Conservation (phyloP, 805 yeast genomes). For the Suhomyces prunicola region DNA sequence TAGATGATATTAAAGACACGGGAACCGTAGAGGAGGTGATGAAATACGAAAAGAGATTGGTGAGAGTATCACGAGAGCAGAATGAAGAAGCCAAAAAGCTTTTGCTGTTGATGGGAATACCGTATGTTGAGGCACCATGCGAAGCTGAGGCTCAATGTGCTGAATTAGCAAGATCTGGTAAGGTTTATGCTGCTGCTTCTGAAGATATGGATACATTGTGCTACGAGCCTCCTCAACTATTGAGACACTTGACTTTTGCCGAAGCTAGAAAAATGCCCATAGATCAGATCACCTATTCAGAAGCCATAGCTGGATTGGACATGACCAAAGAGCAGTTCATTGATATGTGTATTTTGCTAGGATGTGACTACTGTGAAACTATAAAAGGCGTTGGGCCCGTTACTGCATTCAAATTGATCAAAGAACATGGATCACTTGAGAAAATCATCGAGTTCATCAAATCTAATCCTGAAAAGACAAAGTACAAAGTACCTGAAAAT, state of each 20-base stretch:
- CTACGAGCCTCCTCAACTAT: conserved; percentile 76
- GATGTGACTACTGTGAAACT: conserved; percentile 97
- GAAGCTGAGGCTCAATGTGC: conserved; percentile 99
- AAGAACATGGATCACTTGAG: conserved; percentile 80
- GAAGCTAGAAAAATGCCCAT: conserved; percentile 93
- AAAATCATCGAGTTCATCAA: conserved; percentile 66
- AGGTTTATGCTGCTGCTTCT: conserved; percentile 95
- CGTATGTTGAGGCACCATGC: conserved; percentile 89
- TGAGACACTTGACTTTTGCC: conserved; percentile 89
- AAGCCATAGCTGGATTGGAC: conserved; percentile 75
- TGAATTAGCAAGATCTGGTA: conserved; percentile 80
- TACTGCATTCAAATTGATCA: conserved; percentile 84
- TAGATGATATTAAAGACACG: conserved; percentile 73
- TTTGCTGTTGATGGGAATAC: conserved; percentile 89
- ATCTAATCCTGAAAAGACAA: conserved; percentile 51
- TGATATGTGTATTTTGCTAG: conserved; percentile 88
- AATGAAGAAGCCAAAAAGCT: conserved; percentile 89
- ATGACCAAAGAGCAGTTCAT: conserved; percentile 71
- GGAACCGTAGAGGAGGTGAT: conserved; percentile 75
- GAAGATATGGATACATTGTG: conserved; percentile 99
- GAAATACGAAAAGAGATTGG: conserved; percentile 81
- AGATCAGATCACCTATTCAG: conserved; percentile 68
- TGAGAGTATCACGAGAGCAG: conserved; percentile 82
- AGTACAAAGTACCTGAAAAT: conserved; percentile 84
- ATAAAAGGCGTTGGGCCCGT: conserved; percentile 95